These are phyloP conservation scores for Aethionema arabicum DNA, from an alignment of 345 rosid genomes.

Conservation along the genomic window DNA sequence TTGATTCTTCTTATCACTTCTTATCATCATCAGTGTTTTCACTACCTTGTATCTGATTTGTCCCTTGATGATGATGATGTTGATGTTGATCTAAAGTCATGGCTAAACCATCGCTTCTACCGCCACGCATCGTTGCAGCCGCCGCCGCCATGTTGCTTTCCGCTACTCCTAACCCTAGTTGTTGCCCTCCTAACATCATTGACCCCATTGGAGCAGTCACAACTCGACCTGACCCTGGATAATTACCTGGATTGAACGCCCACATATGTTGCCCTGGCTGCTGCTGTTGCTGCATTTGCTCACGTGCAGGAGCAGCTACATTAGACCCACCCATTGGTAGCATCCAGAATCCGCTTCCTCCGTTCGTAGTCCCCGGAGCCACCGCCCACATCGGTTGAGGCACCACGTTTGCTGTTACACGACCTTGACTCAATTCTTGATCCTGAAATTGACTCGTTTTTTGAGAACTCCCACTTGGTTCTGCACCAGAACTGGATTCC, in stretches of 20 bases:
- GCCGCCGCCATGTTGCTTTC: constrained; percentile 54
- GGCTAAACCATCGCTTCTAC: constrained; percentile 45
- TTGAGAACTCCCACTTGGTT: constrained; percentile 47
- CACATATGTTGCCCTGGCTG: constrained; percentile 57
- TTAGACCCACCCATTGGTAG: constrained; percentile 56
- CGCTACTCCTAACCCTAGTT: constrained; percentile 58
- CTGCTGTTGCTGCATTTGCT: constrained; percentile 43
- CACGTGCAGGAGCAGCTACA: constrained; percentile 22
- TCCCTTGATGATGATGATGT: constrained; percentile 43
- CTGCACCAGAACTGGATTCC: constrained; percentile 40
- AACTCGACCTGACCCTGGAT: constrained; percentile 46
- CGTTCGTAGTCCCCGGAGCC: constrained; percentile 58
- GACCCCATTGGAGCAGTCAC: constrained; percentile 64
- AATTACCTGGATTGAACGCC: constrained; percentile 58
- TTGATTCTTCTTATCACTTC: constrained; percentile 10
- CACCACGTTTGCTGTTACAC: constrained; percentile 38
- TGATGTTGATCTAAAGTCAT: constrained; percentile 62
- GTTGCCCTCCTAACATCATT: constrained; percentile 69
- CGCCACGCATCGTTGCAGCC: constrained; percentile 44
- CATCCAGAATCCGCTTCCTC: constrained; percentile 83
- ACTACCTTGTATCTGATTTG: constrained; percentile 45
- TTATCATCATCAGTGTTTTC: constrained; percentile 53
- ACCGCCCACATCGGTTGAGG: constrained; percentile 80
- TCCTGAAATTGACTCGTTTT: constrained; percentile 44
- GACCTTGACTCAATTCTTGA: constrained; percentile 41